A percentile compares a stretch with the other conserved stretches of the same genome.
phyloP scores from a whole-genome alignment of 2,329 filamentous ascomycete genomes.

The Fusarium sp. region DNA sequence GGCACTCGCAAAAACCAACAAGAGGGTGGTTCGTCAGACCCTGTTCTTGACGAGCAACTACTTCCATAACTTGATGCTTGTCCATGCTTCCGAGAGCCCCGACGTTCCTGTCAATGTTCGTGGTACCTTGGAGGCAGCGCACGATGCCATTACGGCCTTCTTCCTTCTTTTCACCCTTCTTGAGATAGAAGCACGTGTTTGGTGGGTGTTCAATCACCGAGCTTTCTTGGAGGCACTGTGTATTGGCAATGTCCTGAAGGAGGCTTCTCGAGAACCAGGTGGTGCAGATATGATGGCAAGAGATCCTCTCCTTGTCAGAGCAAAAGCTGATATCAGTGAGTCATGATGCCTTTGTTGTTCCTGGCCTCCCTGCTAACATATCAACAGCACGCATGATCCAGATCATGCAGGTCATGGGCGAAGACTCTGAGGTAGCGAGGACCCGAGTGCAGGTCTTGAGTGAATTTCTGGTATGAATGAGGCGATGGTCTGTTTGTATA shows the following conservation, averaged over 20 bases:
- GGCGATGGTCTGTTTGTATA: neutral
- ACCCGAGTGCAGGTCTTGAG: slow-evolving; percentile 68
- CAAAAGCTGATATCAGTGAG: slow-evolving; percentile 69
- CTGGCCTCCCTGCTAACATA: slow-evolving; percentile 10
- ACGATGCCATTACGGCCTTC: slow-evolving; percentile 78
- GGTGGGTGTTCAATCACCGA: slow-evolving; percentile 87
- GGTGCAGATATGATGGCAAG: slow-evolving; percentile 57
- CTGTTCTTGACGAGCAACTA: slow-evolving; percentile 84
- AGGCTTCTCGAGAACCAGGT: slow-evolving; percentile 57
- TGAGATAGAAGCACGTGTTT: slow-evolving; percentile 76
- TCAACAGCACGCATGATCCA: slow-evolving; percentile 67
- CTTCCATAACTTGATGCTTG: slow-evolving; percentile 83
- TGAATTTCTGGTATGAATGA: slow-evolving; percentile 55
- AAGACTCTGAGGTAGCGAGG: slow-evolving; percentile 67
- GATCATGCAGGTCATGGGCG: slow-evolving; percentile 68
- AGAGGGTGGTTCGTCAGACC: slow-evolving; percentile 76
- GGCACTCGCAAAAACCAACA: slow-evolving; percentile 65
- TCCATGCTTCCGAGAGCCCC: slow-evolving; percentile 75
- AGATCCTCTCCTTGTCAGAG: slow-evolving; percentile 69
- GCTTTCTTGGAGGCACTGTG: slow-evolving; percentile 80
- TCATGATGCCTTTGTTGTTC: neutral
- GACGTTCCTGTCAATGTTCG: slow-evolving; percentile 72
- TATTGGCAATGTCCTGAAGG: slow-evolving; percentile 68
- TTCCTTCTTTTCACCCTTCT: slow-evolving; percentile 77
- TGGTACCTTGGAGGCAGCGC: slow-evolving; percentile 77